Evolutionary conservation across 768 basidiomycete species (phyloP).

Genomic region (Lactifluus volemus): DNA sequence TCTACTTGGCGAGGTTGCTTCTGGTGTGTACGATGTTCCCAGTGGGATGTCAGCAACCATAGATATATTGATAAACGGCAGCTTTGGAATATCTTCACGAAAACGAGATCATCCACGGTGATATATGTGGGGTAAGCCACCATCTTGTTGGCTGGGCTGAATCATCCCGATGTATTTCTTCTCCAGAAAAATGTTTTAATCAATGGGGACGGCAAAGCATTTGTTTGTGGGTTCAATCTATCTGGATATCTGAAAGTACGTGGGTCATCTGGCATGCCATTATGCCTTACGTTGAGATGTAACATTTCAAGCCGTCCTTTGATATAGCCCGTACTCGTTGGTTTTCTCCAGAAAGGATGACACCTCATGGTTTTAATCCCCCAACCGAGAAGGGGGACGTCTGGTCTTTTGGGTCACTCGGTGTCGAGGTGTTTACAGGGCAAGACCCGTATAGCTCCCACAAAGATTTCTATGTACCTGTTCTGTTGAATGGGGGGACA

Average conservation of each 20-base stretch:
- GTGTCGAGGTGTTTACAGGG: constrained; percentile 7
- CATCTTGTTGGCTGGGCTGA: background rate
- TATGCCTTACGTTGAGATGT: background rate
- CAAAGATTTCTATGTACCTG: background rate
- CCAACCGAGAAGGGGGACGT: constrained; percentile 3
- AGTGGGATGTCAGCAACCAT: background rate
- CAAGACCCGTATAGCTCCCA: constrained; percentile 2
- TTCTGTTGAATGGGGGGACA: background rate
- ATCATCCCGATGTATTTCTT: background rate
- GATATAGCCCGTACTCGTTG: constrained; percentile 13
- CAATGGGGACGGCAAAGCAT: constrained; percentile 30
- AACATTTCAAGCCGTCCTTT: constrained; percentile 22
- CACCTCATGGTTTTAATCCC: background rate
- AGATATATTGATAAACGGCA: constrained; percentile 3
- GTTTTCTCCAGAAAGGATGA: constrained; percentile 11
- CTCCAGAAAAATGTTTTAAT: constrained; percentile 38
- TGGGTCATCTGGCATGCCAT: background rate
- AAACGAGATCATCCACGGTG: constrained; percentile 17
- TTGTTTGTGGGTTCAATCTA: constrained; percentile 39
- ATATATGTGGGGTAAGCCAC: constrained; percentile 20
- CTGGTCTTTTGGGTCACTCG: constrained; percentile 15
- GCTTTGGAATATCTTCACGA: constrained; percentile 16
- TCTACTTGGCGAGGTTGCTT: constrained; percentile 31
- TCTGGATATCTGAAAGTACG: constrained; percentile 20
- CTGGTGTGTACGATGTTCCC: constrained; percentile 23